Conservation (phyloP, 768 basidiomycete genomes). For the Pleurotus citrinopileatus region DNA sequence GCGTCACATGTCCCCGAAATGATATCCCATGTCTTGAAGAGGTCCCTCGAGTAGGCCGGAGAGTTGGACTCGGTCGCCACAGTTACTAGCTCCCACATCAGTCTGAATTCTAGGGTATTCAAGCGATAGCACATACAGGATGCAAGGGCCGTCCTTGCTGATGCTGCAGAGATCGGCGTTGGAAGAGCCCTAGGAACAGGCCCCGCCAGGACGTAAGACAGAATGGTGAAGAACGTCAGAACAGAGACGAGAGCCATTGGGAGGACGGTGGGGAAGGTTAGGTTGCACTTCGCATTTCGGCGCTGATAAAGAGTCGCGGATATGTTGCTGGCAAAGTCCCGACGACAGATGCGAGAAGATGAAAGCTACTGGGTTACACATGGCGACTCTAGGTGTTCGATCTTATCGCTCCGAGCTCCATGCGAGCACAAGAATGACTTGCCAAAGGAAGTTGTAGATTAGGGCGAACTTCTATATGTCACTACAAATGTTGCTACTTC, state of each 20-base stretch:
- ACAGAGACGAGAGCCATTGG: background rate
- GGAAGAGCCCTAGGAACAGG: slow-evolving; percentile 11
- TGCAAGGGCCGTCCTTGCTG: slow-evolving; percentile 11
- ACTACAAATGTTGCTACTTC: slow-evolving; percentile 2
- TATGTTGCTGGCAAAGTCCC: background rate
- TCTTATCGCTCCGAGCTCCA: slow-evolving; percentile 3
- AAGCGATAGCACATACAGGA: background rate
- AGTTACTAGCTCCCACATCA: slow-evolving; percentile 21
- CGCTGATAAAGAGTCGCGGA: background rate
- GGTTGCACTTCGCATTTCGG: background rate
- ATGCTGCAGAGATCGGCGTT: slow-evolving; percentile 6
- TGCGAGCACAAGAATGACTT: slow-evolving; percentile 4
- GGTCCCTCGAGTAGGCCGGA: slow-evolving; percentile 36
- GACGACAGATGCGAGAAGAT: background rate
- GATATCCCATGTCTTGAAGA: slow-evolving; percentile 48
- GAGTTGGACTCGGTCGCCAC: slow-evolving; percentile 40
- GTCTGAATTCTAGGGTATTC: background rate
- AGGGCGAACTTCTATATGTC: slow-evolving; percentile 6
- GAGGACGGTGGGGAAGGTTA: background rate
- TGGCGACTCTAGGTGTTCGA: background rate
- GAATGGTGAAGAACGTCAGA: background rate
- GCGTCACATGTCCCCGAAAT: slow-evolving; percentile 52
- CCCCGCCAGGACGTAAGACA: background rate
- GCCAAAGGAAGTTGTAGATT: background rate
- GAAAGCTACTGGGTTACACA: background rate